Evolutionary conservation across 768 basidiomycete genomes (phyloP).

Genomic region (Mycena filopes): DNA sequence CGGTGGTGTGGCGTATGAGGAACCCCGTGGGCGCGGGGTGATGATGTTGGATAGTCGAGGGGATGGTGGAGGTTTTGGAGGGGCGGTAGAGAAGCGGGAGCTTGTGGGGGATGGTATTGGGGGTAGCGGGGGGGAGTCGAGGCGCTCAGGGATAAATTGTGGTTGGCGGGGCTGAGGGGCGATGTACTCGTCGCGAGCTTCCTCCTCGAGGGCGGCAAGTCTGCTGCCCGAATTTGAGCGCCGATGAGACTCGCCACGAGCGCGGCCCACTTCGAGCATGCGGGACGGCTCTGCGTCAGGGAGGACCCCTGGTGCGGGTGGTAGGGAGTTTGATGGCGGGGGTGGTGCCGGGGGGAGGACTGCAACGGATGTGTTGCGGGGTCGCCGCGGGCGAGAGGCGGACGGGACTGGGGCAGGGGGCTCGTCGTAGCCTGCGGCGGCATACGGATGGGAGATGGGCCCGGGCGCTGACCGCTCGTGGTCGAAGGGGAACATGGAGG

Average conservation of each 20-base stretch:
- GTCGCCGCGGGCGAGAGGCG: slow-evolving; percentile 48
- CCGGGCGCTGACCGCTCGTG: slow-evolving; percentile 37
- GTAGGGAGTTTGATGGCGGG: slow-evolving; percentile 69
- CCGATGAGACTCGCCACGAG: slow-evolving; percentile 50
- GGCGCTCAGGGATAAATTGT: slow-evolving; percentile 51
- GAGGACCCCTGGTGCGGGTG: slow-evolving; percentile 60
- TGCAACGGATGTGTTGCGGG: slow-evolving; percentile 57
- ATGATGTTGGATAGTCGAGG: slow-evolving; percentile 57
- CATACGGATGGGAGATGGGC: slow-evolving; percentile 60
- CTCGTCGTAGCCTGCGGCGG: slow-evolving; percentile 53
- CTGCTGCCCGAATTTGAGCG: slow-evolving; percentile 67
- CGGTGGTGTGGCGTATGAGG: slow-evolving; percentile 55
- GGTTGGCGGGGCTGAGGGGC: slow-evolving; percentile 28
- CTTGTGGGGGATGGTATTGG: slow-evolving; percentile 66
- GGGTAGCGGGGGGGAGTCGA: slow-evolving; percentile 74
- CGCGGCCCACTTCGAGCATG: slow-evolving; percentile 42
- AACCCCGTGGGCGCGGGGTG: slow-evolving; percentile 65
- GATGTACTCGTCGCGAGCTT: slow-evolving; percentile 50
- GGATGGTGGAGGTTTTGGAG: slow-evolving; percentile 57
- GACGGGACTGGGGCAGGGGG: slow-evolving; percentile 39
- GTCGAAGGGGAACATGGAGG: slow-evolving; percentile 42
- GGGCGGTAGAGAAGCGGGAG: slow-evolving; percentile 47
- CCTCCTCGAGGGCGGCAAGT: slow-evolving; percentile 73
- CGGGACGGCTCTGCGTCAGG: slow-evolving; percentile 38
- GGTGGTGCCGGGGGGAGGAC: slow-evolving; percentile 73